Evolutionary conservation across 148 eudicot genomes (phyloP), one percentile per base, ranked within the genome.

Genomic region (Rhododendron ovatum): DNA sequence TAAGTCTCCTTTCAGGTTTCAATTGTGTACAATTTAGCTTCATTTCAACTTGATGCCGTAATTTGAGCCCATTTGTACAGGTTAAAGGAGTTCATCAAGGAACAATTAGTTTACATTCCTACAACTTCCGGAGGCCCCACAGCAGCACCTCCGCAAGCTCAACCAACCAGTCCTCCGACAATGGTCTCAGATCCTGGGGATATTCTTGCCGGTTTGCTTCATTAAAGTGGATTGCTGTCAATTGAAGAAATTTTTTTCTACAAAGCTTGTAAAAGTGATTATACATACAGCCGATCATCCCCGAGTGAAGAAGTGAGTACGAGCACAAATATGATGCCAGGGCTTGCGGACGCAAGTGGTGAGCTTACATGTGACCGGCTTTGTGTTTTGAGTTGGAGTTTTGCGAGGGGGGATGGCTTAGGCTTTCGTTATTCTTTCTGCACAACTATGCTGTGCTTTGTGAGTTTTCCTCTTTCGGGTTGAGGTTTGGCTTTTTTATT

Each of bases 41-140:
- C 50, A 43, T 61, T 48, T 65, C 61, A 48, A 71, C 88, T 84
- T 75, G 63, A 69, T n/a, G 37, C 35, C 18, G 18, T 84, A 57
- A 30, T 45, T 83, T 82, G 69, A 47, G 35, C 71, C 69, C 37
- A 18, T 50, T 30, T 87, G n/a, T 45, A 45, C 93, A 97, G 99
- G 92, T 85, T 97, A 71, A 95, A 93, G 89, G 99, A 97, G 87
- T 93, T 94, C 75, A 88, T 97, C 89, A 97, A 97, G 89, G 99
- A 97, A 89, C 98, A 91, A 53, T 87, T 97, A 80, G 87, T 95
- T 79, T 86, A 84, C 92, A 88, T 97, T n/a, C 98, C 98, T 4
- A 63, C 88, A 82, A 88, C 89, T 86, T 76, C 93, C 43, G 91
- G 78, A 51, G 82, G 91, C 22, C 28, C 83, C 39, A 12, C 47